Conservation (phyloP, 23 red algal genomes). For the Pyropia yezoensis region DNA sequence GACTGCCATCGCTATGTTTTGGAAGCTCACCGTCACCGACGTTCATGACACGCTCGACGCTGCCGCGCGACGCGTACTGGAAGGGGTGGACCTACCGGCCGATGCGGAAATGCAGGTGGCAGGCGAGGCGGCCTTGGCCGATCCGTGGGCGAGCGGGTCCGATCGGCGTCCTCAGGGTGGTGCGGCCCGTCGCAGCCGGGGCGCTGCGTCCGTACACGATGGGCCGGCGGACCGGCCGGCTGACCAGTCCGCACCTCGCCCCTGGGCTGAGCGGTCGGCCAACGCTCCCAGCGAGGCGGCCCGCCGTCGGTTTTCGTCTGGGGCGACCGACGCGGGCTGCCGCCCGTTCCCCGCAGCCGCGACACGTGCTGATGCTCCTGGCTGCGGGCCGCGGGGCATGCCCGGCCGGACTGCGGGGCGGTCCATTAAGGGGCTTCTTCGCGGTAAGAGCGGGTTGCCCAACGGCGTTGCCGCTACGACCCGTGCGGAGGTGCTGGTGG, state of each 20-base stretch:
- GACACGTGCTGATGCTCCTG: not conserved
- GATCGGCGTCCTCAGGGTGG: constrained; percentile 7
- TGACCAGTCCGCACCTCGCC: no score
- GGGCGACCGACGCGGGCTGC: no score
- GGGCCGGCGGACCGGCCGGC: no score
- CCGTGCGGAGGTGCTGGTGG: constrained; percentile 34
- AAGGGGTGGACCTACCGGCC: constrained; percentile 31
- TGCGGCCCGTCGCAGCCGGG: constrained; percentile 2
- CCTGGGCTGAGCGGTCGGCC: no score
- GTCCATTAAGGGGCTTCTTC: not conserved
- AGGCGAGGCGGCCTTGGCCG: constrained; percentile 1
- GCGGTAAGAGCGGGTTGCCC: constrained; percentile 11
- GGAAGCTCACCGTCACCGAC: constrained; percentile 63
- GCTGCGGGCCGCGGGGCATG: constrained; percentile 7
- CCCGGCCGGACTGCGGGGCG: constrained; percentile 4
- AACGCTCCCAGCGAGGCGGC: no score
- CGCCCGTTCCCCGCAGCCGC: no score
- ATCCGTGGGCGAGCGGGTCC: not conserved
- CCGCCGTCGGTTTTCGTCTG: no score
- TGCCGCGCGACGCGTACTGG: constrained; percentile 35
- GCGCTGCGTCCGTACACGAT: no score
- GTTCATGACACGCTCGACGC: constrained; percentile 54
- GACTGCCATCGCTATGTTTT: constrained; percentile 67
- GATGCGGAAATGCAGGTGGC: constrained; percentile 25
- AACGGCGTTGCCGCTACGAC: constrained; percentile 32